These are phyloP conservation scores for Pseudomonodictys pantanalensis DNA, from an alignment of 495 filamentous ascomycete genomes.

Conservation along the genomic window DNA sequence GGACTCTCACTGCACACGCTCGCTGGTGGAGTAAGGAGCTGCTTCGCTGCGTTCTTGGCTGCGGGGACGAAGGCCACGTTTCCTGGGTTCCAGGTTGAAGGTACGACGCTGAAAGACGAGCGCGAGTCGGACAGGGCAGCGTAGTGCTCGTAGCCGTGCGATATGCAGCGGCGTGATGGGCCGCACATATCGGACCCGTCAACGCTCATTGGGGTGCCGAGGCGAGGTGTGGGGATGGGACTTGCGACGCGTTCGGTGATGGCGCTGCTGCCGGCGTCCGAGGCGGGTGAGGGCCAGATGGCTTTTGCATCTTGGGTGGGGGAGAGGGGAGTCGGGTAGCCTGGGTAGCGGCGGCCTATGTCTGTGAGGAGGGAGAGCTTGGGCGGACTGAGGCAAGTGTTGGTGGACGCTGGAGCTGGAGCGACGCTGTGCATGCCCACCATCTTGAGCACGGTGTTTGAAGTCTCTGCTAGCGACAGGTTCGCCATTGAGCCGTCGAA, in stretches of 20 bases:
- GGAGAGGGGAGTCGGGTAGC: slow-evolving; percentile 13
- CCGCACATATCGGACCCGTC: slow-evolving; percentile 24
- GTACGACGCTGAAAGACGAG: background rate
- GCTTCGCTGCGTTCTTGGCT: background rate
- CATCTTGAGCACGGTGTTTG: slow-evolving; percentile 13
- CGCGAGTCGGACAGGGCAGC: background rate
- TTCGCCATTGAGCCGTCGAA: slow-evolving; percentile 1
- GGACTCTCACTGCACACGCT: too few relatives aligned
- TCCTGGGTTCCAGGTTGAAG: background rate
- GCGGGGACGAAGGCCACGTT: background rate
- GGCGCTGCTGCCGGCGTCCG: slow-evolving; percentile 1
- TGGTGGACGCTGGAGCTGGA: background rate
- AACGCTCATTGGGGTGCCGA: slow-evolving; percentile 21
- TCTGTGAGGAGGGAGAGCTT: slow-evolving; percentile 6
- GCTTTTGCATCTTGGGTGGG: slow-evolving; percentile 13
- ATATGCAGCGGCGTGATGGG: slow-evolving; percentile 3
- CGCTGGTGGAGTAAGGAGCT: background rate
- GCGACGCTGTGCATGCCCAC: slow-evolving; percentile 13
- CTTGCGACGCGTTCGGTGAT: background rate
- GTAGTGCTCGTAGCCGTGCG: slow-evolving; percentile 13
- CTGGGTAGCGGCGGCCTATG: background rate
- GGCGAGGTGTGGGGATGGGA: background rate
- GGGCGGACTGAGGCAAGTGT: background rate
- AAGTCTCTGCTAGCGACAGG: background rate
- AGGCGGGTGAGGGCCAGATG: slow-evolving; percentile 11